These are phyloP conservation scores for Calonectria crousiana DNA, from an alignment of 2,329 filamentous ascomycete genomes.

Conservation along the genomic window DNA sequence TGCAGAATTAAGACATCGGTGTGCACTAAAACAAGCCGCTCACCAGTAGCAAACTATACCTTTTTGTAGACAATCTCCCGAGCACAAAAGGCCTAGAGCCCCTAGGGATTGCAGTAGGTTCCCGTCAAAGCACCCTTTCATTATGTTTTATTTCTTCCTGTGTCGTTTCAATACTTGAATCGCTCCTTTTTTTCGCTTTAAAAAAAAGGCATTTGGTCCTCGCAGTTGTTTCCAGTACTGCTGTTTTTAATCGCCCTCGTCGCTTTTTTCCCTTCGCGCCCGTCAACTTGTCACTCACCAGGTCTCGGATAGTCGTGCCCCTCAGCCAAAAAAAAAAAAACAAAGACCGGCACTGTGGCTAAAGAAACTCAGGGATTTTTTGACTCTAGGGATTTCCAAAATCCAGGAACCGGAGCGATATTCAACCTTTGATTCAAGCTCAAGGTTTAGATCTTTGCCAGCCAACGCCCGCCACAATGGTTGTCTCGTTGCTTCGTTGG, in stretches of 20 bases:
- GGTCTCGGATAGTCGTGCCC: constrained; percentile 31
- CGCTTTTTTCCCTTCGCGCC: not conserved
- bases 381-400: constrained; percentile 21
- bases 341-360: constrained; percentile 35
- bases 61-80: constrained; percentile 27
- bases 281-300: constrained; percentile 19
- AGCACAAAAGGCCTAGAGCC: constrained; percentile 40
- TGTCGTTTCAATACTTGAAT: constrained; percentile 29
- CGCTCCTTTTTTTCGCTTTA: not conserved
- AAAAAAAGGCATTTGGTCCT: not conserved
- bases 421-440: constrained; percentile 31
- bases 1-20: constrained; percentile 37
- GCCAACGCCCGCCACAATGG: constrained; percentile 34
- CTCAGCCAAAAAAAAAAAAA: constrained; percentile 25
- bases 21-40: constrained; percentile 37
- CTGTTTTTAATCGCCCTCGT: constrained; percentile 16
- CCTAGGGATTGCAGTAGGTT: constrained; percentile 26
- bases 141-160: constrained; percentile 30
- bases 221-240: constrained; percentile 5
- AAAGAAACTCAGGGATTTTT: constrained; percentile 23
- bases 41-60: constrained; percentile 27
- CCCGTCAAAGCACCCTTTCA: constrained; percentile 33
- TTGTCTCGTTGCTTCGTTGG: constrained; percentile 49
- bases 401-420: constrained; percentile 20
- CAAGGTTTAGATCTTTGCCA: constrained; percentile 10